phyloP scores from a whole-genome alignment of 2,329 filamentous ascomycete genomes.

The Fusarium coffeatum region DNA sequence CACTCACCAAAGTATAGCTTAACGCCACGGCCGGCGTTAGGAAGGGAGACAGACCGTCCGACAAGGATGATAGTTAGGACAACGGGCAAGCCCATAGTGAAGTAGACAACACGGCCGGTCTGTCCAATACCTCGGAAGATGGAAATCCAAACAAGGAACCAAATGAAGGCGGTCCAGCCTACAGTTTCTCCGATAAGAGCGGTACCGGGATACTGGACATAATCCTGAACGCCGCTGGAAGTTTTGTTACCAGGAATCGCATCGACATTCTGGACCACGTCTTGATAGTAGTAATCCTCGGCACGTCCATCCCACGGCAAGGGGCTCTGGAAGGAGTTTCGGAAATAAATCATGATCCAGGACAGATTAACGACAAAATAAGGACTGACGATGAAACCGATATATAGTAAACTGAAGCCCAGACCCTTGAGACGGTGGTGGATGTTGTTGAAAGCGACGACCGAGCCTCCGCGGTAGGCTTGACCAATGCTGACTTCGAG shows the following conservation, averaged over 20 bases:
- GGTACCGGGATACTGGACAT: conserved; percentile 60
- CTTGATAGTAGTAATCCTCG: conserved; percentile 63
- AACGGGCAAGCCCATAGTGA: conserved; percentile 71
- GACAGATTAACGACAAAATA: conserved; percentile 68
- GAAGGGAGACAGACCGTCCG: conserved; percentile 64
- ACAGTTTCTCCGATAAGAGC: conserved; percentile 66
- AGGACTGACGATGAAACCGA: conserved; percentile 66
- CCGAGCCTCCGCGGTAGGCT: conserved; percentile 66
- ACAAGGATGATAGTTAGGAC: conserved; percentile 67
- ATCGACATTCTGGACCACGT: conserved; percentile 61
- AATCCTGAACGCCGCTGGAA: conserved; percentile 54
- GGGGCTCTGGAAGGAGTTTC: conserved; percentile 65
- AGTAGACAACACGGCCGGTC: conserved; percentile 69
- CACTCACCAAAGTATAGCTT: conserved; percentile 59
- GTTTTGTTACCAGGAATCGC: conserved; percentile 55
- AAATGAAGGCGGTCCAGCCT: conserved; percentile 68
- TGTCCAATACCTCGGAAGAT: conserved; percentile 69
- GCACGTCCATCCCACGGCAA: conserved; percentile 64
- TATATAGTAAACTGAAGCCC: conserved; percentile 63
- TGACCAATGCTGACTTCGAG: conserved; percentile 77
- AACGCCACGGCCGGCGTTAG: conserved; percentile 64
- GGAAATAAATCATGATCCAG: conserved; percentile 70
- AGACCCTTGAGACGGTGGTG: conserved; percentile 64
- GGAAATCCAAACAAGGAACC: conserved; percentile 69
- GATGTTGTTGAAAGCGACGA: conserved; percentile 66